These are phyloP conservation scores for Aphanomyces cochlioides DNA, from an alignment of 352 stramenopile genomes.

Conservation along the genomic window DNA sequence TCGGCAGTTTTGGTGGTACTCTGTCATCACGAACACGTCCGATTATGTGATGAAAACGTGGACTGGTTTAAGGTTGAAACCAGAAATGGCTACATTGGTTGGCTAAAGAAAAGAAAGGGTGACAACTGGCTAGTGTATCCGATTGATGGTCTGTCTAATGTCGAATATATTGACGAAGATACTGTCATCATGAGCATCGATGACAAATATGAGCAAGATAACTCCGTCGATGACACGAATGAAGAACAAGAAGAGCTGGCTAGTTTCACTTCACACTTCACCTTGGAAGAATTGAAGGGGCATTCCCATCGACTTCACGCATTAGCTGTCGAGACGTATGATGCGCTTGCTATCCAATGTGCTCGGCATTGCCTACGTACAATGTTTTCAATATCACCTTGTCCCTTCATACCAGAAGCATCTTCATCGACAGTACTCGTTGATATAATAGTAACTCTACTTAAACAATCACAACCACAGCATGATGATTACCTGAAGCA, in stretches of 20 bases:
- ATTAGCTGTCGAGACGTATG: slow-evolving; percentile 58
- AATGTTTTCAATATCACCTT: slow-evolving; percentile 35
- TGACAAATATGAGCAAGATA: slow-evolving; percentile 39
- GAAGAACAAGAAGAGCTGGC: slow-evolving; percentile 48
- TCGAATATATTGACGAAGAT: slow-evolving; percentile 42
- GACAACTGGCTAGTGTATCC: slow-evolving; percentile 10
- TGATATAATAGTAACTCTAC: slow-evolving; percentile 45
- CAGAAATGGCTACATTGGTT: neutral
- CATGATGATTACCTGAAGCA: neutral
- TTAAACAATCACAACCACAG: slow-evolving; percentile 22
- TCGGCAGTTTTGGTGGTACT: slow-evolving; percentile 7
- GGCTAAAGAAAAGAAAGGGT: slow-evolving; percentile 1
- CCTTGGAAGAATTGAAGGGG: slow-evolving; percentile 56
- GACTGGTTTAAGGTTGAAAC: slow-evolving; percentile 20
- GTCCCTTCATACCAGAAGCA: neutral
- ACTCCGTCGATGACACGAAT: slow-evolving; percentile 64
- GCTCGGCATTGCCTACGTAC: slow-evolving; percentile 45
- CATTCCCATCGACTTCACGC: slow-evolving; percentile 57
- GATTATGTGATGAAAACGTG: neutral
- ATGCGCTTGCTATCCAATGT: slow-evolving; percentile 53
- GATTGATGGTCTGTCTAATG: neutral
- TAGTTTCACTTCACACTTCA: slow-evolving; percentile 64
- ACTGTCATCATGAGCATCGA: slow-evolving; percentile 60
- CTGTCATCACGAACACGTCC: slow-evolving; percentile 1
- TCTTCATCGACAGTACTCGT: slow-evolving; percentile 38